These are phyloP conservation scores for Botrytis squamosa DNA, from an alignment of 2,329 filamentous ascomycete genomes.

Conservation along the genomic window DNA sequence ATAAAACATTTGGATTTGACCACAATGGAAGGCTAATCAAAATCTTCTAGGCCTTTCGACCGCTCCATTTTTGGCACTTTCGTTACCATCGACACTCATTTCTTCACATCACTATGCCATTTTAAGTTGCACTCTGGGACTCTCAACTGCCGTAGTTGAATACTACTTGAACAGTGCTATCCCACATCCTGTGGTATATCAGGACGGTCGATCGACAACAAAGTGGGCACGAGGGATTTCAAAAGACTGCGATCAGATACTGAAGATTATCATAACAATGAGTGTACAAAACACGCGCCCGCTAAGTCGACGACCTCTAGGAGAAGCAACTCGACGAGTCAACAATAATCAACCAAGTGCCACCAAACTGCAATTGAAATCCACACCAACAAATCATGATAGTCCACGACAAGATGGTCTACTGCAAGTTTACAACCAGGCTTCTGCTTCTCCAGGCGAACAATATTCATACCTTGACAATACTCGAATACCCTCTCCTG, in stretches of 20 bases:
- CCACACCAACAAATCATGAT: slow-evolving; percentile 32
- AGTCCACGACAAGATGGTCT: slow-evolving; percentile 30
- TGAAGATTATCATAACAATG: slow-evolving; percentile 25
- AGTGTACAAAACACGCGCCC: slow-evolving; percentile 29
- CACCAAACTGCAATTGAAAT: slow-evolving; percentile 24
- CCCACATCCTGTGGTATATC: not conserved
- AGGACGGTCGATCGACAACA: not conserved
- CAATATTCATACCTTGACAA: slow-evolving; percentile 20
- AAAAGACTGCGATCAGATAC: not conserved
- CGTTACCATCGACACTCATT: not conserved
- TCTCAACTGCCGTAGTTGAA: not conserved
- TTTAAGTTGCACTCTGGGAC: not conserved
- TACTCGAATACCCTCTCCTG: slow-evolving; percentile 33
- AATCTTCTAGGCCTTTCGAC: not conserved
- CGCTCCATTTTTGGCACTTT: slow-evolving; percentile 16
- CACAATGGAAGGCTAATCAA: slow-evolving; percentile 4
- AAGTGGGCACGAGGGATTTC: not conserved
- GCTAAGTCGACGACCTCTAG: slow-evolving; percentile 37
- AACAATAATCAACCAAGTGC: slow-evolving; percentile 34
- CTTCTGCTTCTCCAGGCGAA: slow-evolving; percentile 23
- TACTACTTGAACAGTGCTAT: not conserved
- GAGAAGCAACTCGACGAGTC: slow-evolving; percentile 38
- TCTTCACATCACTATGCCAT: slow-evolving; percentile 17
- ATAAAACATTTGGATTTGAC: not conserved
- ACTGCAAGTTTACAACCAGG: slow-evolving; percentile 25